Evolutionary conservation across 2,329 filamentous ascomycete species (phyloP), one percentile per base, ranked within the genome.

Genomic region (Paraphoma chrysanthemicola): DNA sequence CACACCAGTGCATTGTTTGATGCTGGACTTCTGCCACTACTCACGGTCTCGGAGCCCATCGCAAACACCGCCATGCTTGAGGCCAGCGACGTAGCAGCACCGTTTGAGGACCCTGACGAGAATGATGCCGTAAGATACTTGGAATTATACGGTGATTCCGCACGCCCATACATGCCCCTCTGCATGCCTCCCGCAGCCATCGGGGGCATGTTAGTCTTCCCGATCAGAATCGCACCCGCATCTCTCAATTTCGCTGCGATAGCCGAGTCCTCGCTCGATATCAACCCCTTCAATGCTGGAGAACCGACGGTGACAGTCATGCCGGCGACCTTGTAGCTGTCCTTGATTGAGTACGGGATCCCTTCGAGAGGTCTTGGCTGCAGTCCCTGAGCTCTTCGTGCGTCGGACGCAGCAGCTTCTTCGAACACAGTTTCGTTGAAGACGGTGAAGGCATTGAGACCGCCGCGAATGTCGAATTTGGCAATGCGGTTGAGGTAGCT

Each of bases 101-200:
- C 85, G 57, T 86, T 86, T 0, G 85, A 87, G 0, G 84, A 87
- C 0, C 85, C 85, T 0, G 85, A 86, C 0, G 80, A 83, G 64
- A 82, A 86, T 0, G 83, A 85, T 2, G 83, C 83, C 0, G 84
- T 78, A 1, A 85, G 72, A 48, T 83, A 87, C 0, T 81, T 76
- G 0, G 66, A 52, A 48, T 86, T 86, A 62, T 87, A 87, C 0
- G 85, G 84, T 23, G 79, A 83, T 63, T 86, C 84, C 0, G 85
- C 82, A 2, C 85, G 77, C 0, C 85, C 85, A 56, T 85, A 86
- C 0, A 84, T 59, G 0, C 85, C 85, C 7, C 85, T 76, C 56
- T 86, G 84, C 79, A 85, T 85, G 0, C 85, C 85, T 0, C 84
- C 84, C 18, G 81, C 80, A 10, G 85, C 85, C 83, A 87, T 86